These are phyloP conservation scores for Candida michaelii DNA, from an alignment of 805 yeast genomes.

Conservation along the genomic window DNA sequence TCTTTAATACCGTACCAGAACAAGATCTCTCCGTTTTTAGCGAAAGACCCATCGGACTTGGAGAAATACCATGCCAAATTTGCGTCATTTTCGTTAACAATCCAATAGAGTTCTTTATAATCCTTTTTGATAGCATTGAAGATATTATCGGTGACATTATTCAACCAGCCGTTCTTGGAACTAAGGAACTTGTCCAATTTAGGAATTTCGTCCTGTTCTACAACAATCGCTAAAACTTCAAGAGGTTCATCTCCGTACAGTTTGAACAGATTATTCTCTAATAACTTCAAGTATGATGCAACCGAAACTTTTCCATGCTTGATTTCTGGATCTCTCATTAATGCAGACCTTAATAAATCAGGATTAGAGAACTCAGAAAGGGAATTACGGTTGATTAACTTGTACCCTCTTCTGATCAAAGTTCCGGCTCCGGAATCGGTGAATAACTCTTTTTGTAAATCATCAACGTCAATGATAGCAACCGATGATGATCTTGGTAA, in stretches of 20 bases:
- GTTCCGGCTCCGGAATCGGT: conserved; percentile 99
- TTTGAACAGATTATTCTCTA: conserved; percentile 63
- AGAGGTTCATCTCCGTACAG: conserved; percentile 94
- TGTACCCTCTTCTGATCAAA: conserved; percentile 94
- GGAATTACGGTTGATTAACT: conserved; percentile 69
- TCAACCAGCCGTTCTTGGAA: conserved; percentile 92
- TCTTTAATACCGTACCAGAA: conserved; percentile 94
- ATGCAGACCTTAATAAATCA: conserved; percentile 74
- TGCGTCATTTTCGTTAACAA: conserved; percentile 84
- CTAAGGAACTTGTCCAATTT: conserved; percentile 83
- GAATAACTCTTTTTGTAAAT: conserved; percentile 93
- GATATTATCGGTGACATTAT: conserved; percentile 93
- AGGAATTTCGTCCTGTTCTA: conserved; percentile 45
- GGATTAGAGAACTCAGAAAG: conserved; percentile 68
- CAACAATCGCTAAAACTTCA: conserved; percentile 88
- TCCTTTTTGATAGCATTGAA: conserved; percentile 81
- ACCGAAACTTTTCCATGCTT: conserved; percentile 69
- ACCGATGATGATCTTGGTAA: conserved; percentile 97
- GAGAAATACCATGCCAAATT: conserved; percentile 90
- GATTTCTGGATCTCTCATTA: conserved; percentile 75
- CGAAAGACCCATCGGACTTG: conserved; percentile 91
- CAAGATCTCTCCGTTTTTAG: conserved; percentile 82
- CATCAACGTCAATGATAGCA: conserved; percentile 93
- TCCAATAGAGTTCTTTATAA: conserved; percentile 77
- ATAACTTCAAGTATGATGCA: conserved; percentile 74